A percentile compares a stretch with the other conserved stretches of the same genome.
These are phyloP conservation scores for Colletotrichum sp. DNA, from an alignment of 2,329 filamentous ascomycete genomes.

Conservation along the genomic window DNA sequence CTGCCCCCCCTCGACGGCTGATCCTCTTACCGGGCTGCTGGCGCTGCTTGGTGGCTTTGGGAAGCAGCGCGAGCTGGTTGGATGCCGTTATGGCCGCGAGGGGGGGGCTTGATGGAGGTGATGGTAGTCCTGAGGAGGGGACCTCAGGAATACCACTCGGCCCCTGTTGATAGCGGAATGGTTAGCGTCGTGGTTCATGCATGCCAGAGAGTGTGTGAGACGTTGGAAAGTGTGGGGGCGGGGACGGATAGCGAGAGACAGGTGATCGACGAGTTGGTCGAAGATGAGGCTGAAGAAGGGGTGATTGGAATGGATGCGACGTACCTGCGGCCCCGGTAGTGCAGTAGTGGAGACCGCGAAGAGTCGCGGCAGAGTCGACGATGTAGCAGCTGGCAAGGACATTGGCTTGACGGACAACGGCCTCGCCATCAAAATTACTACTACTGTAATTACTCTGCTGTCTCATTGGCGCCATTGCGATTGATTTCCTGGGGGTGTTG, in stretches of 20 bases:
- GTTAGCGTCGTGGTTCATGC: constrained; percentile 10
- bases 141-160: constrained; percentile 96
- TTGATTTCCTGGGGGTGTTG: constrained; percentile 31
- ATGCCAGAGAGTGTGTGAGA: not conserved
- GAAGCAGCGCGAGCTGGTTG: constrained; percentile 69
- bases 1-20: constrained; percentile 83
- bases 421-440: constrained; percentile 76
- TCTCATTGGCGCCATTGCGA: constrained; percentile 72
- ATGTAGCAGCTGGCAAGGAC: constrained; percentile 93
- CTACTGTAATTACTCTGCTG: constrained; percentile 70
- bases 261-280: constrained; percentile 8
- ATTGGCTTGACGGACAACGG: constrained; percentile 68
- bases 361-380: constrained; percentile 73
- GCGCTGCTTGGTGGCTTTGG: constrained; percentile 54
- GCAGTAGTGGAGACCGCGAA: constrained; percentile 93
- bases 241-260: not conserved
- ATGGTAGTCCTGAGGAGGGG: constrained; percentile 82
- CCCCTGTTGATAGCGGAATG: constrained; percentile 54
- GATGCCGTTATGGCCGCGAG: constrained; percentile 75
- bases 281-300: constrained; percentile 21
- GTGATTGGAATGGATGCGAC: constrained; percentile 27
- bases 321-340: constrained; percentile 85
- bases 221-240: not conserved
- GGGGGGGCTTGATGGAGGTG: constrained; percentile 88
- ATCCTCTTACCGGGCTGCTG: constrained; percentile 39